These are phyloP conservation scores for Sclerotiophoma versabilis DNA, from an alignment of 2,329 filamentous ascomycete genomes.

Conservation along the genomic window DNA sequence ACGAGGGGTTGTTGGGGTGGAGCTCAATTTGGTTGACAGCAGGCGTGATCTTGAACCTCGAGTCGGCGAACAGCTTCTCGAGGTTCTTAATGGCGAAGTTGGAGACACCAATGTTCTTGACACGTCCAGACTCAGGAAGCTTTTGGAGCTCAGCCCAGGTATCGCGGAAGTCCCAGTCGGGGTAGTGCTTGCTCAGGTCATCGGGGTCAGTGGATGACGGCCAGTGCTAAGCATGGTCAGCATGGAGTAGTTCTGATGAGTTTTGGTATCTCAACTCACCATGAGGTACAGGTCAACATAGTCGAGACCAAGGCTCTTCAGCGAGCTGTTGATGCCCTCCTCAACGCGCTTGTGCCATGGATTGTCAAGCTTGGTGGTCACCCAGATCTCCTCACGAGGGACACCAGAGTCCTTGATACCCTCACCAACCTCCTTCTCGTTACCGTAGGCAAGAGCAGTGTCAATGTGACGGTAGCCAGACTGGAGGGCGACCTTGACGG, in stretches of 20 bases:
- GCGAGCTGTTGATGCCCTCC: conserved; percentile 65
- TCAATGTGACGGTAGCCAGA: conserved; percentile 78
- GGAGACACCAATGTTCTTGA: conserved; percentile 82
- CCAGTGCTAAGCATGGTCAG: conserved; percentile 56
- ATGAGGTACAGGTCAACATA: conserved; percentile 76
- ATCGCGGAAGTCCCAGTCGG: conserved; percentile 83
- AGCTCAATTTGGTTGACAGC: conserved; percentile 86
- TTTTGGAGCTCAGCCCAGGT: conserved; percentile 79
- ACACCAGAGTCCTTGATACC: conserved; percentile 73
- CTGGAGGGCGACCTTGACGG: conserved; percentile 73
- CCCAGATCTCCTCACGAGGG: conserved; percentile 71
- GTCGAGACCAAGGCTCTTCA: conserved; percentile 68
- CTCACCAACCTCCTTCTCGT: conserved; percentile 75
- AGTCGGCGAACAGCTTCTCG: conserved; percentile 73
- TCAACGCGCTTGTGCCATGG: conserved; percentile 71
- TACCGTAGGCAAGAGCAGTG: conserved; percentile 79
- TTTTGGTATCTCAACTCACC: conserved; percentile 28
- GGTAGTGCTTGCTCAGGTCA: conserved; percentile 70
- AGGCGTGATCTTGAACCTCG: conserved; percentile 66
- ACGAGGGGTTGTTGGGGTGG: conserved; percentile 80
- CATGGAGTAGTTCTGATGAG: neutral
- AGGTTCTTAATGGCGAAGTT: conserved; percentile 86
- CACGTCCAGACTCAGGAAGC: conserved; percentile 72
- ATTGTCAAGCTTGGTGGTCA: conserved; percentile 87
- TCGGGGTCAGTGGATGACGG: conserved; percentile 69